phyloP scores from a whole-genome alignment of 2,329 filamentous ascomycete genomes.

The Pseudogymnoascus sp. region DNA sequence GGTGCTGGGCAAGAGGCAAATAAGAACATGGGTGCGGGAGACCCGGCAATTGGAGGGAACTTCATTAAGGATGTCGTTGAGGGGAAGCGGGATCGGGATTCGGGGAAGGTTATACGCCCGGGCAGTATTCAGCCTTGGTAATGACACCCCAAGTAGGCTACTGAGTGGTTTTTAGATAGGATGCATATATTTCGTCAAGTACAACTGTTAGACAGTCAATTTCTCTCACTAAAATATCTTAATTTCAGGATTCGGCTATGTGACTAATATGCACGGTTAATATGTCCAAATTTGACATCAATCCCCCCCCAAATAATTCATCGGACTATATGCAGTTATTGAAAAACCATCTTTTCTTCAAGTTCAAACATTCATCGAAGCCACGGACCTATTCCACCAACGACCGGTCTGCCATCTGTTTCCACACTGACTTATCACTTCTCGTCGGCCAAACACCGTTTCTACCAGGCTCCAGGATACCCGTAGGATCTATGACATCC shows the following conservation, averaged over 20 bases:
- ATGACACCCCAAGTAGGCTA: neutral
- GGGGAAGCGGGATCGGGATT: slow-evolving; percentile 34
- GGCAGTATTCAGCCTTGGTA: slow-evolving; percentile 21
- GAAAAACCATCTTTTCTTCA: neutral
- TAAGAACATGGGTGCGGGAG: slow-evolving; percentile 25
- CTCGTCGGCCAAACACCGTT: slow-evolving; percentile 35
- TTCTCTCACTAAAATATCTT: neutral
- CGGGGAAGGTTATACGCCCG: slow-evolving; percentile 30
- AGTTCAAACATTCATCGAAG: neutral
- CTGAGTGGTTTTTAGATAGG: neutral
- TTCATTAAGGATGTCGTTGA: slow-evolving; percentile 35
- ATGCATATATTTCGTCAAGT: too few relatives aligned
- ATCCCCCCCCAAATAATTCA: neutral
- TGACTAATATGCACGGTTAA: neutral
- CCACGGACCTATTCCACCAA: neutral
- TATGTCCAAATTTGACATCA: neutral
- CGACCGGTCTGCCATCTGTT: neutral
- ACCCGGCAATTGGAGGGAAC: slow-evolving; percentile 31
- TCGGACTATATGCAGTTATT: neutral
- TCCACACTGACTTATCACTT: neutral
- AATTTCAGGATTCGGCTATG: neutral
- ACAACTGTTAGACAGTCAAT: neutral
- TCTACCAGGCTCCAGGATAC: slow-evolving; percentile 39
- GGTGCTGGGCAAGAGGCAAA: slow-evolving; percentile 25
- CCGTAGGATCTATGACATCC: slow-evolving; percentile 39